Base-by-base conservation (phyloP, 176 grass and related monocot species). In the Cocos nucifera region DNA sequence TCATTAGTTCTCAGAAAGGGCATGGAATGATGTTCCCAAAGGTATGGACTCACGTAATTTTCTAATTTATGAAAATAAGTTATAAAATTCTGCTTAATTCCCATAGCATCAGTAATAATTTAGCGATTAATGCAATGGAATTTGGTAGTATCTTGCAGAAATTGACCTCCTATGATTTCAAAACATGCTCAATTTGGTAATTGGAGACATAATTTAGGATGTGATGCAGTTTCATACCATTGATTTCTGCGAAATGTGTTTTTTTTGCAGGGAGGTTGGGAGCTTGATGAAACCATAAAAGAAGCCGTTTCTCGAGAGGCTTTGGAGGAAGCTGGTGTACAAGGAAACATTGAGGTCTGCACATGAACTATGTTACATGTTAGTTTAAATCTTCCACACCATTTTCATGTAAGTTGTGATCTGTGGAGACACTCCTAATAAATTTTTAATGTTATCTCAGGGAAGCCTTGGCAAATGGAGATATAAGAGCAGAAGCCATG, bases 291-390 rank as follows among this genome's bases (percentile, higher is more conserved):
- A 73, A 83, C 75, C 22, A 85, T 97, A 57, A 79, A 83, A 19
- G 65, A 97, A 56, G 93, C 87, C 4, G 84, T 79, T 4, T 65
- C 72, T 5, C 93, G 93, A 23, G 93, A 97, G 77, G 81, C 93
- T 54, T 75, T 83, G 0, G 93, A 97, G 77, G 93, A 97, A 77
- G 93, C 93, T 5, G 93, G 93, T 48, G 87, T 97, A 4, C 29
- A 51, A 35, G 93, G 93, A 50, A 63, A 76, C 18, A 70, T 81
- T 39, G 77, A 83, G 30, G 81, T 64, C 7, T 7, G 27, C 17
- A 5, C 51, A 24, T 17, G 16, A 4, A 26, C 8, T 12, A 14
- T 14, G 2, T 44, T 19, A 14, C 3, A 0, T 1, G 4, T 18
- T 4, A n/a, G 16, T 22, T 49, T 14, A 29, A 20, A 10, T 19